phyloP scores from a whole-genome alignment of 2,329 filamentous ascomycete genomes.

The Ophiostoma australiae region DNA sequence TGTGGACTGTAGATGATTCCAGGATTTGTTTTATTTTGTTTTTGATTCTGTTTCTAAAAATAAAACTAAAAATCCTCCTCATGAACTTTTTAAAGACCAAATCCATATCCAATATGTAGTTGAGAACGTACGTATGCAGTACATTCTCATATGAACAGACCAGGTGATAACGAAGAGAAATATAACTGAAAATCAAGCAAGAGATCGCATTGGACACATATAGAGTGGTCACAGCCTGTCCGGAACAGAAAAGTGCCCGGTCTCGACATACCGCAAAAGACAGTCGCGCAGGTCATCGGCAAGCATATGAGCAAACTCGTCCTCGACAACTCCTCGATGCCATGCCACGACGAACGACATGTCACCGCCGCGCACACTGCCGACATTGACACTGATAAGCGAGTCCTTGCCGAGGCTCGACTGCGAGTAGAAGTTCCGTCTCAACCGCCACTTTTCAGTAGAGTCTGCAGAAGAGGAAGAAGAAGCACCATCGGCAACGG shows the following conservation, averaged over 20 bases:
- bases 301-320: slow-evolving; percentile 37
- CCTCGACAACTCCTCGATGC: slow-evolving; percentile 44
- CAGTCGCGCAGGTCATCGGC: slow-evolving; percentile 37
- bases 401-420: slow-evolving; percentile 42
- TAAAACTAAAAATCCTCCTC: too few species aligned
- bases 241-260: neutral
- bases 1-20: neutral
- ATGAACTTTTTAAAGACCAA: too few species aligned
- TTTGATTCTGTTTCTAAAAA: neutral
- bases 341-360: slow-evolving; percentile 45
- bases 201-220: neutral
- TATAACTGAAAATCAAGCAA: too few species aligned
- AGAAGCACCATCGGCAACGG: slow-evolving; percentile 30
- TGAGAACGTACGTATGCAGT: too few species aligned
- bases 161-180: too few species aligned
- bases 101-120: too few species aligned
- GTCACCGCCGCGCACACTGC: slow-evolving; percentile 40
- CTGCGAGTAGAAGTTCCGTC: slow-evolving; percentile 48
- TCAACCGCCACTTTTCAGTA: slow-evolving; percentile 33
- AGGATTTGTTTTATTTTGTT: neutral
- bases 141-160: too few species aligned
- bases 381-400: slow-evolving; percentile 44
- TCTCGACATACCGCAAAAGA: slow-evolving; percentile 25
- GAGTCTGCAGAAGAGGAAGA: neutral
- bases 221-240: neutral